Percentiles rank a stretch among this genome's conserved stretches.
Evolutionary conservation across 1,139 yeast species (phyloP).

Genomic region (Protomyces inouyei): DNA sequence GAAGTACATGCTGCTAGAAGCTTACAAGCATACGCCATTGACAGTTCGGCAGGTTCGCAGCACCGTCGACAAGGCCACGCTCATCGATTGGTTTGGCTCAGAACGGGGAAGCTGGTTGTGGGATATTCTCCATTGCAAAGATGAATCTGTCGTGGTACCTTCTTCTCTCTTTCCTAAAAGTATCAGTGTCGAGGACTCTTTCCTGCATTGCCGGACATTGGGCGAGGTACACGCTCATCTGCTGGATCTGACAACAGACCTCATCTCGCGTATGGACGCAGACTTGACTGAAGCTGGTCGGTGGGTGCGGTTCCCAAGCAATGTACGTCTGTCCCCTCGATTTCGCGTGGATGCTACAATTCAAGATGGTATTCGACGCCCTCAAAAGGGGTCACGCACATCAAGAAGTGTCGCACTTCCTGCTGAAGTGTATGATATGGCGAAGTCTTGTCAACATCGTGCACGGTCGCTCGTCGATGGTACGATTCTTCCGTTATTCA

Average conservation of each 20-base stretch:
- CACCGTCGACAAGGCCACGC: not conserved
- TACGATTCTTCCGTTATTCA: conserved; percentile 25
- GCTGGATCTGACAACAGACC: conserved; percentile 16
- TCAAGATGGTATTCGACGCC: conserved; percentile 1
- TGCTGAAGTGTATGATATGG: conserved; percentile 3
- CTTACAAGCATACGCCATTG: not conserved
- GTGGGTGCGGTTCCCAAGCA: conserved; percentile 17
- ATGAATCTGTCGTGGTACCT: conserved; percentile 34
- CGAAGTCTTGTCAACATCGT: not conserved
- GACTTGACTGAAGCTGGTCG: conserved; percentile 22
- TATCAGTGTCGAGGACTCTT: conserved; percentile 41
- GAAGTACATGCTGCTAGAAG: conserved; percentile 4
- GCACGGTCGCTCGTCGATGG: conserved; percentile 22
- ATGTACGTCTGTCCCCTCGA: conserved; percentile 5
- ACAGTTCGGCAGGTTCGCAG: conserved; percentile 5
- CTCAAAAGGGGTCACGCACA: not conserved
- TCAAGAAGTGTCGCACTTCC: conserved; percentile 27
- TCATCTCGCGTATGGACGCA: conserved; percentile 20
- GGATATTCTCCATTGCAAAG: conserved; percentile 38
- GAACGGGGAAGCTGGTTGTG: conserved; percentile 34
- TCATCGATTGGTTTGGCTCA: conserved; percentile 28
- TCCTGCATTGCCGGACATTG: conserved; percentile 27
- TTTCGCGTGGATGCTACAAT: conserved; percentile 22
- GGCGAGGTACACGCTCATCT: conserved; percentile 33
- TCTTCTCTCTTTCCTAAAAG: conserved; percentile 36